Conservation (phyloP, 202 grass and related monocot species). For the Carex sylvatica region DNA sequence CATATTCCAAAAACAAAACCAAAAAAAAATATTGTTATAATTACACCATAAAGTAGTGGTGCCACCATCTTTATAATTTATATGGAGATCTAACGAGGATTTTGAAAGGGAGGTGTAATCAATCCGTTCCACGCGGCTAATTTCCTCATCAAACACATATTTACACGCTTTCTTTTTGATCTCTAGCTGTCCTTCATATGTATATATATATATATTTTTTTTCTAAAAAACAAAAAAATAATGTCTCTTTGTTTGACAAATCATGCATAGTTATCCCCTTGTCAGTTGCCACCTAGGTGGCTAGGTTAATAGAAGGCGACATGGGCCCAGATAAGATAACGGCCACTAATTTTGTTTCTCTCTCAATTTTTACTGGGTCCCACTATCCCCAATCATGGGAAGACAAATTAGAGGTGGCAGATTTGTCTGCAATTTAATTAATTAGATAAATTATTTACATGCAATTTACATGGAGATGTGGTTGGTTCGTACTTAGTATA, state of each 20-base stretch:
- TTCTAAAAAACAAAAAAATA: neutral
- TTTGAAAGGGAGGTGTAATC: neutral
- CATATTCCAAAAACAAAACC: neutral
- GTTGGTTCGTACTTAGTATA: neutral
- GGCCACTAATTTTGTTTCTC: neutral
- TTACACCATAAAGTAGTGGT: constrained; percentile 8
- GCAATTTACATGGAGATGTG: constrained; percentile 7
- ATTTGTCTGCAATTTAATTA: constrained; percentile 17
- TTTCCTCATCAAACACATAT: constrained; percentile 9
- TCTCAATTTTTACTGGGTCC: neutral
- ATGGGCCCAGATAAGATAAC: constrained; percentile 22
- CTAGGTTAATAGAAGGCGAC: neutral
- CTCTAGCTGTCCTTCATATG: neutral
- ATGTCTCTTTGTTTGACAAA: constrained; percentile 14
- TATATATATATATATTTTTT: no score
- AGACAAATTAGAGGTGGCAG: neutral
- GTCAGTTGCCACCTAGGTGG: neutral
- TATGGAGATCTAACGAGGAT: constrained; percentile 5
- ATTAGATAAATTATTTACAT: constrained; percentile 7
- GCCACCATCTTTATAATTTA: neutral
- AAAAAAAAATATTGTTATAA: neutral
- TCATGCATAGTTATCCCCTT: constrained; percentile 8
- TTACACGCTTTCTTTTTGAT: neutral
- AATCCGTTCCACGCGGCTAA: neutral
- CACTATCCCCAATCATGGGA: neutral